Conservation (phyloP, 192 early-diverging fungal genomes). For the Lobosporangium transversale region DNA sequence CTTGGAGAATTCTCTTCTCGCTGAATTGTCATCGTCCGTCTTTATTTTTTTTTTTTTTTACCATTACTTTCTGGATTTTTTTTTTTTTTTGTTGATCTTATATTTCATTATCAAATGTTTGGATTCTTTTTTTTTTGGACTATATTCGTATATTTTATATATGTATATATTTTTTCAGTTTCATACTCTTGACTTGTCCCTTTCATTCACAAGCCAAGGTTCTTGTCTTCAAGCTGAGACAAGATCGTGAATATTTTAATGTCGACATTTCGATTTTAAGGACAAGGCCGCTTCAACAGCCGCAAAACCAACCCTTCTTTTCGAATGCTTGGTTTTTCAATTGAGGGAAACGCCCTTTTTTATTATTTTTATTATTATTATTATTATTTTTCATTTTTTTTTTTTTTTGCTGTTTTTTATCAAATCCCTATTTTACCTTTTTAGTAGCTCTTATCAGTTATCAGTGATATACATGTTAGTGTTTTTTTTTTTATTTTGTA, state of each 20-base stretch:
- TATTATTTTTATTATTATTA: background rate
- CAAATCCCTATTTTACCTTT: background rate
- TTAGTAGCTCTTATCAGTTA: background rate
- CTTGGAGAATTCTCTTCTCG: too few species aligned
- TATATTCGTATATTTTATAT: constrained; percentile 3
- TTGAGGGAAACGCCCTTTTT: constrained; percentile 35
- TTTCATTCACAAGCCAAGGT: constrained; percentile 46
- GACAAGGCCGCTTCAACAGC: constrained; percentile 56
- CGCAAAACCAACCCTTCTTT: constrained; percentile 39
- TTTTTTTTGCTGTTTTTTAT: background rate
- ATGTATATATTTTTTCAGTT: constrained; percentile 16
- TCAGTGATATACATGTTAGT: too few species aligned
- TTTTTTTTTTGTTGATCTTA: constrained; percentile 5
- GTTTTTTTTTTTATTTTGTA: constrained; percentile 35
- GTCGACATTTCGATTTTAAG: constrained; percentile 13
- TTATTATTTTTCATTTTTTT: background rate
- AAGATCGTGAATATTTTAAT: constrained; percentile 1
- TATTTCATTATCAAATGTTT: background rate
- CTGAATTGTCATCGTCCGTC: constrained; percentile 3
- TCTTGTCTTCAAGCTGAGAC: constrained; percentile 16
- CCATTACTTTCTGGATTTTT: constrained; percentile 6
- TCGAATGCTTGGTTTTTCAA: constrained; percentile 49
- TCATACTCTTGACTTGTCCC: constrained; percentile 50
- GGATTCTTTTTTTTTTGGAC: constrained; percentile 2
- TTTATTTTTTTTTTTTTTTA: constrained; percentile 11